phyloP scores from a whole-genome alignment of 768 basidiomycete genomes.

The Zangia roseola region DNA sequence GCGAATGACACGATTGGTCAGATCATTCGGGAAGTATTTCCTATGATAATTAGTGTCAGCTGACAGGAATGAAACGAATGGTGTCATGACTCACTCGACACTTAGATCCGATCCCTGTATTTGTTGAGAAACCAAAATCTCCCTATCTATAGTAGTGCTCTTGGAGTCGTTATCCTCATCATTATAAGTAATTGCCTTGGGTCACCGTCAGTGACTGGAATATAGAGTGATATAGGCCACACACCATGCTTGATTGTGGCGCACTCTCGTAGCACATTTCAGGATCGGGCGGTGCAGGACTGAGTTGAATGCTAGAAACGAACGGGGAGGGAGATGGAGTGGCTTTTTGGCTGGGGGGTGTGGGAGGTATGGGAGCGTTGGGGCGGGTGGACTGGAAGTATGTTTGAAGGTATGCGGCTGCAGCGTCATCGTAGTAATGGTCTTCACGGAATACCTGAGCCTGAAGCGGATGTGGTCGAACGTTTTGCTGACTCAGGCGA shows the following conservation, averaged over 20 bases:
- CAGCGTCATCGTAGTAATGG: slow-evolving; percentile 60
- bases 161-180: neutral
- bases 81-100: no score
- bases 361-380: slow-evolving; percentile 76
- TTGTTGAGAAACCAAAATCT: no score
- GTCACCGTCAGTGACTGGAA: neutral
- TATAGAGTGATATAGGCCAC: neutral
- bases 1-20: neutral
- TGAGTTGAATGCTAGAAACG: slow-evolving; percentile 49
- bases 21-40: neutral
- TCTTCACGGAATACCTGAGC: slow-evolving; percentile 54
- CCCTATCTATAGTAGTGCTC: neutral
- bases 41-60: neutral
- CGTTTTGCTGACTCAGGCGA: slow-evolving; percentile 34
- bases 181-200: neutral
- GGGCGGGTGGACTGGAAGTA: slow-evolving; percentile 64
- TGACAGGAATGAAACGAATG: neutral
- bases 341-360: slow-evolving; percentile 71
- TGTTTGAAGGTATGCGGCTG: slow-evolving; percentile 55
- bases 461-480: slow-evolving; percentile 38
- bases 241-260: neutral
- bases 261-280: no score
- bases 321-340: slow-evolving; percentile 73
- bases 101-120: no score
- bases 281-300: no score